Base-by-base conservation (phyloP, 768 basidiomycete species). In the Rhodocollybia butyracea region DNA sequence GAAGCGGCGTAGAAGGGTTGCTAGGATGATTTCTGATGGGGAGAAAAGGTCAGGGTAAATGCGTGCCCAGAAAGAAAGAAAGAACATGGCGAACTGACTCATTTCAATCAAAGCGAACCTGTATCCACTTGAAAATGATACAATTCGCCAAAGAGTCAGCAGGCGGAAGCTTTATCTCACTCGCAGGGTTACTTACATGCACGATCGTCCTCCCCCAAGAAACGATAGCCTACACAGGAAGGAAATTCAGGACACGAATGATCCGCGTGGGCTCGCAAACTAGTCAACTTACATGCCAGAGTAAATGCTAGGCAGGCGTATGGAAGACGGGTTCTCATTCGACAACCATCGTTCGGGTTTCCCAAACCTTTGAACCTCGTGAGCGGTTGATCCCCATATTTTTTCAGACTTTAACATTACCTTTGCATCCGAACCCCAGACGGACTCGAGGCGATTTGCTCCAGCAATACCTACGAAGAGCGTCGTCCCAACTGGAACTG, bases 61-160 rank as follows among this genome's bases (percentile, higher is more conserved):
- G 21, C 19, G 17, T 39, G 12, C 19, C 13, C n/a, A 38, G 30
- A 17, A 43, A 39, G 17, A n/a, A n/a, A n/a, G n/a, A n/a, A n/a
- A n/a, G n/a, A n/a, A n/a, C n/a, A n/a, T 24, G 24, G 34, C 17
- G n/a, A n/a, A 54, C 79, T 59, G 61, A 82, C 81, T 84, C 63
- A 82, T 81, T 64, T 84, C 81, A 55, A 80, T 68, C 63, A 78
- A 71, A 4, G 83, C 79, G 58, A 82, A 83, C 61, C 74, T 79
- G 62, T 80, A 83, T 13, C 82, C 77, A 22, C 75, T 77, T 45
- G 15, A 15, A 24, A 53, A 4, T 4, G 10, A 36, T 5, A n/a
- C 15, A 5, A 39, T 17, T n/a, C 7, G 7, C 15, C 3, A 1
- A 38, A 41, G 31, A 47, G 8, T n/a, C 51, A 26, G 24, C 47